These are phyloP conservation scores for Salmacisia buchloeana DNA, from an alignment of 1,284 basidiomycete species.

Conservation along the genomic window DNA sequence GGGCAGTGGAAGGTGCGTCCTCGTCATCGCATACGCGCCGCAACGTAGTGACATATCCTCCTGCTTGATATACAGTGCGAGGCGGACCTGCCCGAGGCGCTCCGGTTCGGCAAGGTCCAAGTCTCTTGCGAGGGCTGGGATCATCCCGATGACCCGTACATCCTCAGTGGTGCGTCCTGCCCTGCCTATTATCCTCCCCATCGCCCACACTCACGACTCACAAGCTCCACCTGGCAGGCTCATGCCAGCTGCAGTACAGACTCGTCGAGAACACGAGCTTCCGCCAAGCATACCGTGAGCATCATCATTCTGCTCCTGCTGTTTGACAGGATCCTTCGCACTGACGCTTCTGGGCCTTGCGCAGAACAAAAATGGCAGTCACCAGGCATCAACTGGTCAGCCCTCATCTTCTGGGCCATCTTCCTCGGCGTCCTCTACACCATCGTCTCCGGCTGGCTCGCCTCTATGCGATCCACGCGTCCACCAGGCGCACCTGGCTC, in stretches of 20 bases:
- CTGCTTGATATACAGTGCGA: slow-evolving; percentile 71
- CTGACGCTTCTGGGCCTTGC: not conserved
- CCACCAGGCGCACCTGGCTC: slow-evolving; percentile 31
- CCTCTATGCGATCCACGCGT: slow-evolving; percentile 38
- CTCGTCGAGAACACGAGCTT: slow-evolving; percentile 70
- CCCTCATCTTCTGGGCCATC: slow-evolving; percentile 58
- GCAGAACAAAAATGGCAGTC: not conserved
- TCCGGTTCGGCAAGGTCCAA: slow-evolving; percentile 73
- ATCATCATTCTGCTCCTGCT: slow-evolving; percentile 43
- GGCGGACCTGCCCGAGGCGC: slow-evolving; percentile 73
- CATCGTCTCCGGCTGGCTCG: slow-evolving; percentile 21
- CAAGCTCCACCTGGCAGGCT: not conserved
- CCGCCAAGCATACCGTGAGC: slow-evolving; percentile 71
- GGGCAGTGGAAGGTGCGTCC: slow-evolving; percentile 30
- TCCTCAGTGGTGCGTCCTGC: slow-evolving; percentile 68
- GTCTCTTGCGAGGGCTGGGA: slow-evolving; percentile 86
- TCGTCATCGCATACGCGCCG: not conserved
- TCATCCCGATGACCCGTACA: slow-evolving; percentile 69
- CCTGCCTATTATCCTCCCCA: not conserved
- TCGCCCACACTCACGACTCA: not conserved
- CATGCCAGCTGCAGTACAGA: not conserved
- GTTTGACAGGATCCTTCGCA: slow-evolving; percentile 7
- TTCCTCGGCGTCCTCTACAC: slow-evolving; percentile 54
- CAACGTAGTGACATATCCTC: too few species aligned
- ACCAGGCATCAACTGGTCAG: slow-evolving; percentile 33